A percentile compares a stretch with the other conserved stretches of the same genome.
These are phyloP conservation scores for Oenanthe sinensis DNA, from an alignment of 129 eudicot species.

Conservation along the genomic window DNA sequence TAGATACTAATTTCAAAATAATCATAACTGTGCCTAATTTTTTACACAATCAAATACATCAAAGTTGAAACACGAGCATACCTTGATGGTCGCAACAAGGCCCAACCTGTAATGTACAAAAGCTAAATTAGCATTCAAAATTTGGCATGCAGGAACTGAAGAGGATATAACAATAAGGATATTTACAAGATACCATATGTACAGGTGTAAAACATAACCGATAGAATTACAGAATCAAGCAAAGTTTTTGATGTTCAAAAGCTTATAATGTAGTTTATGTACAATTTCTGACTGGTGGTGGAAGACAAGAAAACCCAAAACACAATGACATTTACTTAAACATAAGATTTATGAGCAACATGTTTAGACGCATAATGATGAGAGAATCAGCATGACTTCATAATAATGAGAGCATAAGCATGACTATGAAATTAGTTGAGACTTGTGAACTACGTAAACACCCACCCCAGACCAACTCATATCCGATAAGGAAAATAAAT, in stretches of 20 bases:
- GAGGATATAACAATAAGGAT: background rate
- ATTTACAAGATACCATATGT: background rate
- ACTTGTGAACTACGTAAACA: background rate
- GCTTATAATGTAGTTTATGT: background rate
- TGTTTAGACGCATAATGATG: background rate
- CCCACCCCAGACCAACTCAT: background rate
- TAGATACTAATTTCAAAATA: background rate
- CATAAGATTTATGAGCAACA: background rate
- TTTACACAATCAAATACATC: background rate
- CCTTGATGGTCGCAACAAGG: constrained; percentile 89
- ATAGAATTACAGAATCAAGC: background rate
- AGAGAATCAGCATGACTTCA: background rate
- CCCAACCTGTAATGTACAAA: constrained; percentile 52
- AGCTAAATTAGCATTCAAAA: constrained; percentile 17
- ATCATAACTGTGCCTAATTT: background rate
- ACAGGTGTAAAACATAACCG: background rate
- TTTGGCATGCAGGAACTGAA: background rate
- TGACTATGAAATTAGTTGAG: no score
- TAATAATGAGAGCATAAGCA: no score
- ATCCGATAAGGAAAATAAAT: background rate
- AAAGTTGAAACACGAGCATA: constrained; percentile 19
- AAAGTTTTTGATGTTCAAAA: background rate
- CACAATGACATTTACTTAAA: background rate
- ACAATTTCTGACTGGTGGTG: background rate
- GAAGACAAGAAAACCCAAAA: background rate